Base-by-base conservation (phyloP, 139 green algal species). In the Coelastrella sp. region DNA sequence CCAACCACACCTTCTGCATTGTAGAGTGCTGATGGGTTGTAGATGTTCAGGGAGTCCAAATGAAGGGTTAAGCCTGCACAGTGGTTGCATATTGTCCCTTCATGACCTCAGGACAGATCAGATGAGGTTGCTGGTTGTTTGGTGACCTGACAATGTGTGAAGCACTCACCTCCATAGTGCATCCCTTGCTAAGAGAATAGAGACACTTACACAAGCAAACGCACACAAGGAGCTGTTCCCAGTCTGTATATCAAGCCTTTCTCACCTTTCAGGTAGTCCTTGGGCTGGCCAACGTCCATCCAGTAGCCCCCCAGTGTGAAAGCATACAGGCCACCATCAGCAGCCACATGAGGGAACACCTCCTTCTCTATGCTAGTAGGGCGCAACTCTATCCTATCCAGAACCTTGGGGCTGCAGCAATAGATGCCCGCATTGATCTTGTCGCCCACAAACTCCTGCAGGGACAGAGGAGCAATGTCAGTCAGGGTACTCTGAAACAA, bases 361-460 rank as follows among this genome's bases (percentile, higher is more conserved):
- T 99, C 97, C 80, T 96, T 96, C 92, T 98, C 96, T 59, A 98
- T 99, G 53, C 90, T 96, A 23, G 97, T 99, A 25, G 97, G 97
- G 13, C 90, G 86, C 74, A 97, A 90, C 90, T 98, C 92, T 64
- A 99, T 99, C 85, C 97, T 94, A 64, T 98, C 88, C 21, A 99
- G 92, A 40, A 98, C 90, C 5, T 84, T 75, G 30, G 97, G 93
- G 53, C 85, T 94, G 68, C 96, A 91, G 62, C 96, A 90, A 90
- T 99, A 99, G 87, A 99, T 99, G 69, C 97, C 97, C 0, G 97
- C 97, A 82, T 99, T 99, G 91, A 99, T 99, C 89, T 98, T 98
- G 91, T 99, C 97, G n/a, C 97, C 97, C 37, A 99, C 96, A 94
- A 99, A 99, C 40, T 94, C 91, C 91, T 96, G 92, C 84, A 62